Base-by-base conservation (phyloP, 306 rosid species). In the Dalbergia cultrata region DNA sequence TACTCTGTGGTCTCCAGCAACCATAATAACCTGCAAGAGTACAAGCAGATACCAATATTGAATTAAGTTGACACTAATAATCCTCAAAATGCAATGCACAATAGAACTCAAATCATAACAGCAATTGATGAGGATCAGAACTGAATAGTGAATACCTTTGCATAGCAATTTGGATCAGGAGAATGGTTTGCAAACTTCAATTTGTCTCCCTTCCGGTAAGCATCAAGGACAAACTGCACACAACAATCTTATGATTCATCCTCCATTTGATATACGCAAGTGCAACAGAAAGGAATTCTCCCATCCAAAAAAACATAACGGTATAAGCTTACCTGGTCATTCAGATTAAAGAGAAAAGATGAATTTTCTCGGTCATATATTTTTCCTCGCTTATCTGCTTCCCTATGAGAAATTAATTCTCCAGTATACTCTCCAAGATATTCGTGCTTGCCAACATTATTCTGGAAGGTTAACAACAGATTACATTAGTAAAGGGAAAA, bases 361-460 rank as follows among this genome's bases (percentile, higher is more conserved):
- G 99, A 96, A 80, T 96, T 96, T 86, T 96, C 99, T 62, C 98
- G 98, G 83, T 96, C 98, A 63, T 96, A 96, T 86, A 96, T 96
- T 89, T 96, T 96, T 65, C 99, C 99, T 43, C 99, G 98, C 86
- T 96, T 96, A 62, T 96, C 99, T 35, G 99, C 99, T 87, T 96
- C 99, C 68, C 97, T 83, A 63, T 96, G 98, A 31, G 99, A 96
- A 87, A 96, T 93, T 74, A 93, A 85, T 87, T 96, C 99, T 67
- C 99, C 99, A 10, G 98, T 96, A 87, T 96, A 96, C 88, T 96
- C 99, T 34, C 99, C 99, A 70, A 96, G 99, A 86, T 96, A 96
- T 84, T 96, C 99, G n/a, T 96, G 99, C 85, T 96, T 96, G 75
- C 94, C 90, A 62, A 96, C 99, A 33, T 94, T 87, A 88, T 90